These are phyloP conservation scores for Entonaema liquescens DNA, from an alignment of 495 filamentous ascomycete species.

Conservation along the genomic window DNA sequence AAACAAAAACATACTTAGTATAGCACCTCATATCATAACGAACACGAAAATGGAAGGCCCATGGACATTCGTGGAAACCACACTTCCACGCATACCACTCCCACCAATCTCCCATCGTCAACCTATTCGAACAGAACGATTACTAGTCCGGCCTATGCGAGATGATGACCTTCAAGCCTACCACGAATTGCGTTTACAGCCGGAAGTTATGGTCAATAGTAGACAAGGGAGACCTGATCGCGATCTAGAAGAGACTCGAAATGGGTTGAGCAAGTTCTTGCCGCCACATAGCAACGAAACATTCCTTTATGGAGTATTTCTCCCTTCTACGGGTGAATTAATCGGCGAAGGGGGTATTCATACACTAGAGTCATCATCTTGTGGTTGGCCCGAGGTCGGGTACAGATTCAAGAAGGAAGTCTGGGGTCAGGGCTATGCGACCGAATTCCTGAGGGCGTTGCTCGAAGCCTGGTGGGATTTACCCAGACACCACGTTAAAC, in stretches of 20 bases:
- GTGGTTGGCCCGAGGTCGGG: conserved; percentile 59
- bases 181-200: conserved; percentile 53
- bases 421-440: conserved; percentile 58
- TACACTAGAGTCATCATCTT: conserved; percentile 23
- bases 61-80: conserved; percentile 15
- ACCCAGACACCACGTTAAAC: conserved; percentile 35
- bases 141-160: conserved; percentile 51
- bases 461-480: conserved; percentile 50
- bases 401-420: conserved; percentile 56
- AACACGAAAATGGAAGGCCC: conserved; percentile 14
- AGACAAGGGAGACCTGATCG: conserved; percentile 44
- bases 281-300: conserved; percentile 26
- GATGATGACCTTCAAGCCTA: conserved; percentile 47
- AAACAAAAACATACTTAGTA: neutral
- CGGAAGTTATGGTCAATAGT: conserved; percentile 58
- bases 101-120: conserved; percentile 23
- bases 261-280: conserved; percentile 45
- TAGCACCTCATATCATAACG: neutral
- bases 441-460: conserved; percentile 56
- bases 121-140: conserved; percentile 51
- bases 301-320: conserved; percentile 55
- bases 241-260: conserved; percentile 47
- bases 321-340: conserved; percentile 46
- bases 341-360: conserved; percentile 54
- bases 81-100: conserved; percentile 24